Evolutionary conservation across 1,284 basidiomycete species (phyloP).

Genomic region (Volvariella volvacea): DNA sequence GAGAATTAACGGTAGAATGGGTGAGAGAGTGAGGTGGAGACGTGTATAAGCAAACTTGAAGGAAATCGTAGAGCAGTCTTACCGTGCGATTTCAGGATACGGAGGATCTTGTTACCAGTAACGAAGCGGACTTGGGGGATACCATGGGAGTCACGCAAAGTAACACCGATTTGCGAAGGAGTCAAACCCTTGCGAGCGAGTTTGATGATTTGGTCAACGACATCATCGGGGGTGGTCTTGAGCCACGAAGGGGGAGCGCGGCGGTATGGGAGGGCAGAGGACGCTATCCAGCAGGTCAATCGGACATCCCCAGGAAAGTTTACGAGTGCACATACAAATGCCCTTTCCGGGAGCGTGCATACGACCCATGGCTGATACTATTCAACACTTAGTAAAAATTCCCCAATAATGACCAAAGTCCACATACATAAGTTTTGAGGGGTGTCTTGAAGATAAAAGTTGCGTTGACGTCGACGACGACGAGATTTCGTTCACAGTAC

Average conservation of each 20-base stretch:
- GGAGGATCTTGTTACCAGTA: constrained; percentile 99
- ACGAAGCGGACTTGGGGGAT: constrained; percentile 97
- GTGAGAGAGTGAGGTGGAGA: constrained; percentile 14
- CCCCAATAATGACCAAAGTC: constrained; percentile 4
- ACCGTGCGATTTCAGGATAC: constrained; percentile 96
- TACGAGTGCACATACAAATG: constrained; percentile 63
- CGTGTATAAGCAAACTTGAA: constrained; percentile 20
- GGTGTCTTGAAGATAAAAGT: constrained; percentile 20
- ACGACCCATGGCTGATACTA: constrained; percentile 67
- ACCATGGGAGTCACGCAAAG: constrained; percentile 96
- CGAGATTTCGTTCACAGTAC: constrained; percentile 1
- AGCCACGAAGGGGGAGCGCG: constrained; percentile 94
- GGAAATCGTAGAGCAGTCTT: constrained; percentile 23
- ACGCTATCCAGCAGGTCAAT: constrained; percentile 41
- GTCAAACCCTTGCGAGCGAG: constrained; percentile 97
- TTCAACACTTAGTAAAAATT: background rate
- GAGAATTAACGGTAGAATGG: constrained; percentile 12
- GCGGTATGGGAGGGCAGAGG: constrained; percentile 97
- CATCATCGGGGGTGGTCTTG: constrained; percentile 94
- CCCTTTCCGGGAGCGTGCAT: constrained; percentile 99
- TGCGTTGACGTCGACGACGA: constrained; percentile 12
- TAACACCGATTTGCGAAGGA: constrained; percentile 97
- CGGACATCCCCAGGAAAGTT: too few relatives aligned
- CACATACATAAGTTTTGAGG: constrained; percentile 16
- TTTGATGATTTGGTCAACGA: constrained; percentile 95